These are phyloP conservation scores for Asterophora parasitica DNA, from an alignment of 768 basidiomycete species.

Conservation along the genomic window DNA sequence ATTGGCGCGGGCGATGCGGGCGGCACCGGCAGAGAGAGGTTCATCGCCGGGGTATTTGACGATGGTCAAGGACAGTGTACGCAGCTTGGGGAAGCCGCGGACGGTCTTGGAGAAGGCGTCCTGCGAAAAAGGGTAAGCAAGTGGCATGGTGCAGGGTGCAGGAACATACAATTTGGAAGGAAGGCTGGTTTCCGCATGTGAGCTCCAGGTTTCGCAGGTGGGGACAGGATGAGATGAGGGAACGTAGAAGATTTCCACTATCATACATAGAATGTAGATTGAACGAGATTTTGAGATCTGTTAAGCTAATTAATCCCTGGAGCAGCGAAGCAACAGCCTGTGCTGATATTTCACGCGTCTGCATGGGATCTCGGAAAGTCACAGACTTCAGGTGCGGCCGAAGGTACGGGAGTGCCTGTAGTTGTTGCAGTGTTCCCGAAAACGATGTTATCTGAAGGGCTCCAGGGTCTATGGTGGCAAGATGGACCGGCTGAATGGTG, in stretches of 20 bases:
- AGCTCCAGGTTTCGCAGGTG: slow-evolving; percentile 59
- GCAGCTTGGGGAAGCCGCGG: slow-evolving; percentile 58
- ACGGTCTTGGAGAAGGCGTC: slow-evolving; percentile 61
- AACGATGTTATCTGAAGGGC: slow-evolving; percentile 56
- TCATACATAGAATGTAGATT: slow-evolving; percentile 72
- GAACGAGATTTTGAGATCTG: slow-evolving; percentile 59
- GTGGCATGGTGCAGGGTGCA: neutral
- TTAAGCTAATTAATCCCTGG: slow-evolving; percentile 48
- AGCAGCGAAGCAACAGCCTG: slow-evolving; percentile 58
- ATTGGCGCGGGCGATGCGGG: slow-evolving; percentile 58
- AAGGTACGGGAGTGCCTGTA: slow-evolving; percentile 55
- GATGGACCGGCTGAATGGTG: slow-evolving; percentile 48
- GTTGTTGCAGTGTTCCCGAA: slow-evolving; percentile 61
- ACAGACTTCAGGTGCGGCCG: slow-evolving; percentile 49
- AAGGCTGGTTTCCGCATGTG: slow-evolving; percentile 63
- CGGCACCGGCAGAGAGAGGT: slow-evolving; percentile 51
- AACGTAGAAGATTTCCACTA: slow-evolving; percentile 62
- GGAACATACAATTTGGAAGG: slow-evolving; percentile 60
- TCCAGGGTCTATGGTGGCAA: slow-evolving; percentile 41
- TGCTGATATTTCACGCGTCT: slow-evolving; percentile 63
- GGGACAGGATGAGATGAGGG: slow-evolving; percentile 63
- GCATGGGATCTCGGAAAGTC: slow-evolving; percentile 59
- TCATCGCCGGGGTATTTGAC: slow-evolving; percentile 67
- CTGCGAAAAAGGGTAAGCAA: slow-evolving; percentile 25
- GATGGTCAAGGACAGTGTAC: slow-evolving; percentile 56